These are phyloP conservation scores for Pseudocercospora pini-densiflorae DNA, from an alignment of 2,329 filamentous ascomycete genomes.

Conservation along the genomic window DNA sequence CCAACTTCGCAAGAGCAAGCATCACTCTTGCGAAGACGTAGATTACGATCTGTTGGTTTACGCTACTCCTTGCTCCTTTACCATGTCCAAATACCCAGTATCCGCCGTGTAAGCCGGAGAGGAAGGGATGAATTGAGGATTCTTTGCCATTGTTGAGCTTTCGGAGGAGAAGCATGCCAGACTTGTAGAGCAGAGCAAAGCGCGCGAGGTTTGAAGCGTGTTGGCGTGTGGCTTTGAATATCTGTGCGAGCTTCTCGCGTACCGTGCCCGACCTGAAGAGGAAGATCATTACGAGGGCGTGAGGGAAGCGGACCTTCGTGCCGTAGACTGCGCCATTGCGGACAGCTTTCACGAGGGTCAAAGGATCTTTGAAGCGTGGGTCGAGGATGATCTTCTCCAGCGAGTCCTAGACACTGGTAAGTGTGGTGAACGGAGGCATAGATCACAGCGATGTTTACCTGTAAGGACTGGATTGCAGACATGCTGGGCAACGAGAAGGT, in stretches of 20 bases:
- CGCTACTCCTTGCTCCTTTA: constrained; percentile 65
- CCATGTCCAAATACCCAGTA: constrained; percentile 91
- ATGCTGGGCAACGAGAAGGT: constrained; percentile 10
- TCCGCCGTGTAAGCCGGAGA: constrained; percentile 85
- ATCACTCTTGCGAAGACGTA: constrained; percentile 95
- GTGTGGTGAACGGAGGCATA: background rate
- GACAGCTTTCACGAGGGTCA: constrained; percentile 87
- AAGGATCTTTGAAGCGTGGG: constrained; percentile 80
- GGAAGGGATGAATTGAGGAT: constrained; percentile 79
- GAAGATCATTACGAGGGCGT: constrained; percentile 97
- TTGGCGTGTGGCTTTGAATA: constrained; percentile 84
- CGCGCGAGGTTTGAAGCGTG: constrained; percentile 91
- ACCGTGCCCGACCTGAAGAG: constrained; percentile 88
- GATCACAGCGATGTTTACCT: constrained; percentile 14
- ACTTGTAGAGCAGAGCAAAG: constrained; percentile 91
- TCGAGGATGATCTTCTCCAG: constrained; percentile 80
- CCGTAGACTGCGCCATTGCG: constrained; percentile 98
- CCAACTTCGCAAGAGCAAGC: constrained; percentile 80
- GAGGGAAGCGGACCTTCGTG: constrained; percentile 95
- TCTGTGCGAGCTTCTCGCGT: constrained; percentile 75
- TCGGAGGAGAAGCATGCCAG: constrained; percentile 75
- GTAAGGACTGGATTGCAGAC: constrained; percentile 23
- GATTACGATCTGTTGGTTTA: constrained; percentile 97
- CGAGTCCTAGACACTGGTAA: constrained; percentile 57
- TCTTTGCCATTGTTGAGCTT: constrained; percentile 57